Conservation (phyloP, 352 stramenopile genomes). For the Phytophthora crassamura region DNA sequence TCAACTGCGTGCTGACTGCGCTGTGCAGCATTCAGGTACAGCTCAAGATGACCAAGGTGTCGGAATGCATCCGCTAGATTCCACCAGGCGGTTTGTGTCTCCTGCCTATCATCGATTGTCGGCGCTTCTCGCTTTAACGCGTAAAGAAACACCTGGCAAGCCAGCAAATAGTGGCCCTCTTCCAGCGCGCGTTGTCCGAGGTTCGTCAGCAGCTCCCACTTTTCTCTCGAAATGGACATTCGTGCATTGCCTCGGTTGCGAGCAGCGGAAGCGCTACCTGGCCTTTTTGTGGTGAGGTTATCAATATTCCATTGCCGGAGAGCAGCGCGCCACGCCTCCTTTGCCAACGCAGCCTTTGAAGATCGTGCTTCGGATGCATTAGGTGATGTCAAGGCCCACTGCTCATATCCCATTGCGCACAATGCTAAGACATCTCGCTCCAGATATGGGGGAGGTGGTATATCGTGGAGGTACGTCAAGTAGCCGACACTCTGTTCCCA, state of each 20-base stretch:
- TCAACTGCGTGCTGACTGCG: conserved; percentile 24
- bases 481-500: conserved; percentile 69
- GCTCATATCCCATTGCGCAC: conserved; percentile 64
- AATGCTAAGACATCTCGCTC: conserved; percentile 68
- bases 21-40: conserved; percentile 51
- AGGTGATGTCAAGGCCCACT: neutral
- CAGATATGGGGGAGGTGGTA: conserved; percentile 53
- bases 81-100: conserved; percentile 50
- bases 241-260: conserved; percentile 4
- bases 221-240: conserved; percentile 23
- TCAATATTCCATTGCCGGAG: conserved; percentile 59
- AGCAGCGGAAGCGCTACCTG: conserved; percentile 2
- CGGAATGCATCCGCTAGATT: conserved; percentile 67
- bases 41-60: conserved; percentile 59
- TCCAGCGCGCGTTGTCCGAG: conserved; percentile 48
- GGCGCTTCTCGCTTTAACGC: conserved; percentile 40
- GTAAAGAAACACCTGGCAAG: conserved; percentile 51
- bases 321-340: conserved; percentile 68
- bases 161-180: conserved; percentile 66
- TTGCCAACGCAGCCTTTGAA: conserved; percentile 19
- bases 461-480: conserved; percentile 63
- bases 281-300: conserved; percentile 13
- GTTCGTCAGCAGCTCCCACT: conserved; percentile 62
- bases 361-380: conserved; percentile 1
- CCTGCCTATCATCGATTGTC: conserved; percentile 1